These are phyloP conservation scores for Hippophae gyantsensis DNA, from an alignment of 306 rosid species.

Conservation along the genomic window DNA sequence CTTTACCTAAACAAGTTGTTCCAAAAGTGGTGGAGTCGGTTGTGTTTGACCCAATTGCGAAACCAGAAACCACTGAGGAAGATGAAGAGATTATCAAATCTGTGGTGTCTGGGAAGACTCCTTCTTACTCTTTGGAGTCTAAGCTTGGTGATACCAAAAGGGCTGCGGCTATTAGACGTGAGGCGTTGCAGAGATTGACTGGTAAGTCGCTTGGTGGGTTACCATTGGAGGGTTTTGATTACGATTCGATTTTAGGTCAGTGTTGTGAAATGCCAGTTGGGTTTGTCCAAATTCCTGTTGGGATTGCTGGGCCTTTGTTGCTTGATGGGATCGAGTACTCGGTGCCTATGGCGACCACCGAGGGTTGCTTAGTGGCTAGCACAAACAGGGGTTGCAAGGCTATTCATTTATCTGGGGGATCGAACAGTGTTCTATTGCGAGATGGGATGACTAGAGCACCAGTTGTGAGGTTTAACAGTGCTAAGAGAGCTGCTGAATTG, in stretches of 20 bases:
- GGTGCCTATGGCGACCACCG: slow-evolving; percentile 90
- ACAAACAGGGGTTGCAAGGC: slow-evolving; percentile 89
- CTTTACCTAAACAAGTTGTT: slow-evolving; percentile 11
- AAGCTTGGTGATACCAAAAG: slow-evolving; percentile 52
- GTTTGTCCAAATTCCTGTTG: slow-evolving; percentile 74
- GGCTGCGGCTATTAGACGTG: slow-evolving; percentile 61
- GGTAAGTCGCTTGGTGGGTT: slow-evolving; percentile 47
- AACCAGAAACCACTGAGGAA: slow-evolving; percentile 15
- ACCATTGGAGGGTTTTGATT: slow-evolving; percentile 67
- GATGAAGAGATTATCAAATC: slow-evolving; percentile 52
- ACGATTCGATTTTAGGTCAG: slow-evolving; percentile 72
- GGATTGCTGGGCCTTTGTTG: slow-evolving; percentile 74
- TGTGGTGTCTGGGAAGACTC: slow-evolving; percentile 46
- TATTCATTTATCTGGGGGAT: slow-evolving; percentile 69
- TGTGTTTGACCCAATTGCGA: neutral
- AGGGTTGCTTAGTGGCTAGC: slow-evolving; percentile 79
- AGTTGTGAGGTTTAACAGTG: slow-evolving; percentile 56
- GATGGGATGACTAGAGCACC: slow-evolving; percentile 94
- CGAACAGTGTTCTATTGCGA: slow-evolving; percentile 43
- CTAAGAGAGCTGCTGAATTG: slow-evolving; percentile 61
- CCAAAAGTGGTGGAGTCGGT: slow-evolving; percentile 19
- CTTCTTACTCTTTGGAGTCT: slow-evolving; percentile 63
- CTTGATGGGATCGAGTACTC: slow-evolving; percentile 63
- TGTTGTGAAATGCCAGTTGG: slow-evolving; percentile 97
- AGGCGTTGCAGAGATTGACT: slow-evolving; percentile 46